Evolutionary conservation across 169 alveolate species (phyloP), one percentile per base, ranked within the genome.

Genomic region (Babesia caballi): DNA sequence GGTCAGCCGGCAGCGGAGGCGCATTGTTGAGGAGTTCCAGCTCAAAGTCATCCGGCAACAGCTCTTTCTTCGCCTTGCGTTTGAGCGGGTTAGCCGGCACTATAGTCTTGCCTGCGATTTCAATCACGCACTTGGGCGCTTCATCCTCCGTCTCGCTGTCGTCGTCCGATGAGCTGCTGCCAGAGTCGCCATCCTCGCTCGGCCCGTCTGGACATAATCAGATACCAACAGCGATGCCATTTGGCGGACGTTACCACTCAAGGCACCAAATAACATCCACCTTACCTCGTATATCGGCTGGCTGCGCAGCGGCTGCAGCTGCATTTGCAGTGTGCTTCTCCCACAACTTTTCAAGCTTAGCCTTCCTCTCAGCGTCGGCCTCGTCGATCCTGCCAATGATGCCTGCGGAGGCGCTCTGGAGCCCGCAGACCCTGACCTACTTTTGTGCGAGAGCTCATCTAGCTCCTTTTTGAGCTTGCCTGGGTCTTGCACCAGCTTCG

Each of bases 381-480:
- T 41, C 67, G 28, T 78, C 75, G 0, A 78, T 68, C 35, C 87
- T 67, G 35, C 87, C 87, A 15, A 78, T 78, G 40, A 78, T 78
- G 11, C 81, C 87, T 76, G 40, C 14, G 19, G 1, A 17, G 4
- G 28, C 23, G 53, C 23, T n/a, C 17, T 40, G 28, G n/a, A 8
- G 30, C 12, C 32, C 36, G 28, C 7, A 38, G 2, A 32, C 17
- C 3, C 1, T 6, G 25, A 4, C 56, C 3, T 53, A 76, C 85
- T 68, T 33, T 78, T 78, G 35, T 78, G 87, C 30, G 87, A 65
- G 0, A 78, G 76, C 36, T 81, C 84, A 32, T 71, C 81, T 12
- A 81, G 73, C 38, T 81, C 88, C 74, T 81, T 65, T 53, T 81
- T 81, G 9, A 81, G 65, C 28, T 47, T 71, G n/a, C 71, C 88